Percentiles rank a stretch among this genome's conserved stretches.
Evolutionary conservation across 2,329 filamentous ascomycete genomes (phyloP).

Genomic region (Calonectria pseudoturangicola): DNA sequence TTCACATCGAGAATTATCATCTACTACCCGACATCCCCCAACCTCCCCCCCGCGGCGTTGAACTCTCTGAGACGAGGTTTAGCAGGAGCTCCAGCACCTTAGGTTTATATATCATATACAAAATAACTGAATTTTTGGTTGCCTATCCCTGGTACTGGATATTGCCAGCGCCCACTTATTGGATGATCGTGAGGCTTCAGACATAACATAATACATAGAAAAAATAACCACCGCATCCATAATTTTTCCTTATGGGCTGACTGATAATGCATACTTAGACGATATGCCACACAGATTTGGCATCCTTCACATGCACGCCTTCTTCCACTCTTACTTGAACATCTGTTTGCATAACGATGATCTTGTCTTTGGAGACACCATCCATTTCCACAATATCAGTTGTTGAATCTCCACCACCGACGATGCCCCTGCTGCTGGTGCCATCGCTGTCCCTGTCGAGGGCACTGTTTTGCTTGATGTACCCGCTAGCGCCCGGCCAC

Average conservation of each 20-base stretch:
- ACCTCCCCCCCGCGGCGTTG: not conserved
- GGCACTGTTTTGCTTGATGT: constrained; percentile 39
- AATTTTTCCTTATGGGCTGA: not conserved
- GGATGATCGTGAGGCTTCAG: constrained; percentile 28
- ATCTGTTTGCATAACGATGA: constrained; percentile 49
- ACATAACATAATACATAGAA: constrained; percentile 27
- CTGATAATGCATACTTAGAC: constrained; percentile 35
- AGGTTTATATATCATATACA: not conserved
- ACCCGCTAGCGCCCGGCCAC: constrained; percentile 43
- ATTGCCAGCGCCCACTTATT: not conserved
- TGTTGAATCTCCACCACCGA: constrained; percentile 41
- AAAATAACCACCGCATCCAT: not conserved
- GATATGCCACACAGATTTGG: constrained; percentile 47
- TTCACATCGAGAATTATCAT: not conserved
- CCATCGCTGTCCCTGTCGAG: constrained; percentile 38
- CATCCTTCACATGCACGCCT: constrained; percentile 40
- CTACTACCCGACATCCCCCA: too few relatives aligned
- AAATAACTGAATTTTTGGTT: not conserved
- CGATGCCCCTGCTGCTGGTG: constrained; percentile 26
- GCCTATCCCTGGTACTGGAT: constrained; percentile 1
- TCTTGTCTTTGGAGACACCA: constrained; percentile 39
- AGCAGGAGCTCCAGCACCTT: not conserved
- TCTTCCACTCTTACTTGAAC: constrained; percentile 49
- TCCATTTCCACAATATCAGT: constrained; percentile 42
- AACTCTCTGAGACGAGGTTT: too few relatives aligned